These are phyloP conservation scores for Populus hybrid DNA, from an alignment of 441 rosid species.

Conservation along the genomic window DNA sequence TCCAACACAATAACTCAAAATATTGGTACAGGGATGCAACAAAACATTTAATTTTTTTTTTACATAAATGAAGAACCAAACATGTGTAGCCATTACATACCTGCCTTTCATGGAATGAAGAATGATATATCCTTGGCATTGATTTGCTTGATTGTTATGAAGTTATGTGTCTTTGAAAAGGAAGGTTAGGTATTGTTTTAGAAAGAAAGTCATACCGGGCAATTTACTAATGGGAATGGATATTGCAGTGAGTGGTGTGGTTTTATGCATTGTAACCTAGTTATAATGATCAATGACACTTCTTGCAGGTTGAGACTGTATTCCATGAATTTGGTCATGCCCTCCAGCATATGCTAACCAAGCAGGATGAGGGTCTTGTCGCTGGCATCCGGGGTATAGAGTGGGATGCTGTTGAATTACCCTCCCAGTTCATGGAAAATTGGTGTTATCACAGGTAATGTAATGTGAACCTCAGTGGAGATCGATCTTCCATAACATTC, in stretches of 20 bases:
- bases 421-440: slow-evolving; percentile 97
- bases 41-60: neutral
- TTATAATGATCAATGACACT: slow-evolving; percentile 10
- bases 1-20: neutral
- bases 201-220: neutral
- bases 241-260: slow-evolving; percentile 10
- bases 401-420: slow-evolving; percentile 97
- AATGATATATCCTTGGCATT: neutral
- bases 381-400: slow-evolving; percentile 88
- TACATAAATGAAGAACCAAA: neutral
- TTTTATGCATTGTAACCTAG: neutral
- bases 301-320: slow-evolving; percentile 81
- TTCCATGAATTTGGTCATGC: slow-evolving; percentile 99
- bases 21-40: neutral
- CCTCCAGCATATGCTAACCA: slow-evolving; percentile 96
- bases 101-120: slow-evolving; percentile 7
- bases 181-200: neutral
- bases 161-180: neutral
- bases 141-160: neutral
- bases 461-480: neutral
- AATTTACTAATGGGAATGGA: slow-evolving; percentile 1
- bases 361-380: slow-evolving; percentile 84
- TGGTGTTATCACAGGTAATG: slow-evolving; percentile 94
- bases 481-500: slow-evolving; percentile 5
- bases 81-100: neutral